A percentile compares a stretch with the other conserved stretches of the same genome.
phyloP scores from a whole-genome alignment of 75 land plant genomes.

The Pinus taeda region DNA sequence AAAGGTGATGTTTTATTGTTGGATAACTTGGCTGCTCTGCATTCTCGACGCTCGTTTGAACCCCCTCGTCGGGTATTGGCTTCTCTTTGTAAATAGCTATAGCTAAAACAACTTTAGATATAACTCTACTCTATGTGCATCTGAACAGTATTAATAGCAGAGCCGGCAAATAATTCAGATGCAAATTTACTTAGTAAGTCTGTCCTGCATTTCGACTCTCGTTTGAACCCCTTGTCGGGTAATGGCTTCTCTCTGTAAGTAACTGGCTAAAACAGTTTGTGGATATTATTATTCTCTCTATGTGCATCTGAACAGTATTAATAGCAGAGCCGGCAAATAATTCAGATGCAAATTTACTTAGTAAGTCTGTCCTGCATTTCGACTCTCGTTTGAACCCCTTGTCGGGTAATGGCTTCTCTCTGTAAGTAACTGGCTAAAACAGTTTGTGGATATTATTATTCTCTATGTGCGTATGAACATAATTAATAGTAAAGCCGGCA shows the following conservation, averaged over 20 bases:
- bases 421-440: conserved; percentile 29
- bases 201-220: conserved; percentile 74
- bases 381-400: conserved; percentile 73
- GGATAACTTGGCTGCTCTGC: conserved; percentile 88
- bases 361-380: conserved; percentile 80
- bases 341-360: no score
- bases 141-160: no score
- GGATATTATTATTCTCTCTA: no score
- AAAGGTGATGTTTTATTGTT: conserved; percentile 79
- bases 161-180: no score
- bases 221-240: conserved; percentile 83
- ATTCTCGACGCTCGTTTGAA: conserved; percentile 67
- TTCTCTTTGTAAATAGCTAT: conserved; percentile 59
- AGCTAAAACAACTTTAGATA: no score
- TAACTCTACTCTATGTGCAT: no score
- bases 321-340: no score
- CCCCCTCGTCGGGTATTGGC: conserved; percentile 94
- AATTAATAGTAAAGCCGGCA: no score
- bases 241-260: conserved; percentile 81
- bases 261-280: no score
- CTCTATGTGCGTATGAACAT: no score
- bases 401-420: conserved; percentile 88
- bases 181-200: conserved; percentile 10
- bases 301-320: no score
- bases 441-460: no score